Percentiles rank a stretch among this genome's conserved stretches.
phyloP scores from a whole-genome alignment of 2,329 filamentous ascomycete genomes.

The Scedosporium minutisporum region DNA sequence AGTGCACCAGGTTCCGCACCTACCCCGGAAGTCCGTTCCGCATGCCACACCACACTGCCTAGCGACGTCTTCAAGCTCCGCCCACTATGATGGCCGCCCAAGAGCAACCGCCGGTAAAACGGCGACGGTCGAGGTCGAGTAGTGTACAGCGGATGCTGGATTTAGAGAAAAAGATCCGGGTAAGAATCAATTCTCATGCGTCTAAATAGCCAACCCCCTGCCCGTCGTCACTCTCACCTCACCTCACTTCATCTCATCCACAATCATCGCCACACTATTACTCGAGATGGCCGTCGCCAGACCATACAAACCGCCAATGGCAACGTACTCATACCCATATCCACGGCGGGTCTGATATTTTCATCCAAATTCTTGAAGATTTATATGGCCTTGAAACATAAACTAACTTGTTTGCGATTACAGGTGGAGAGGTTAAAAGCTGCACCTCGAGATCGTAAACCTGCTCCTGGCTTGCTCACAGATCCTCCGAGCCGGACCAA shows the following conservation, averaged over 20 bases:
- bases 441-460: background rate
- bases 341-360: background rate
- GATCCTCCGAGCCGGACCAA: background rate
- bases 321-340: background rate
- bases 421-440: conserved; percentile 4
- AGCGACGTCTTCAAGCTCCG: background rate
- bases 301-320: background rate
- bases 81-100: background rate
- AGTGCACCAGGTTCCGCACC: background rate
- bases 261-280: background rate
- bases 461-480: background rate
- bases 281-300: background rate
- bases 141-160: conserved; percentile 7
- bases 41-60: background rate
- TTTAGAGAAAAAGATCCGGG: conserved; percentile 5
- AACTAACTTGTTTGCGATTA: background rate
- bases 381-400: background rate
- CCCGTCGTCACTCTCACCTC: background rate
- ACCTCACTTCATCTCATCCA: background rate
- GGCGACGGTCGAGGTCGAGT: conserved; percentile 2
- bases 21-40: conserved; percentile 2
- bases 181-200: background rate
- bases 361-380: background rate
- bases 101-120: background rate
- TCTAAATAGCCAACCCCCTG: background rate